Conservation (phyloP, 2,329 filamentous ascomycete species). For the Diaporthe batatas region DNA sequence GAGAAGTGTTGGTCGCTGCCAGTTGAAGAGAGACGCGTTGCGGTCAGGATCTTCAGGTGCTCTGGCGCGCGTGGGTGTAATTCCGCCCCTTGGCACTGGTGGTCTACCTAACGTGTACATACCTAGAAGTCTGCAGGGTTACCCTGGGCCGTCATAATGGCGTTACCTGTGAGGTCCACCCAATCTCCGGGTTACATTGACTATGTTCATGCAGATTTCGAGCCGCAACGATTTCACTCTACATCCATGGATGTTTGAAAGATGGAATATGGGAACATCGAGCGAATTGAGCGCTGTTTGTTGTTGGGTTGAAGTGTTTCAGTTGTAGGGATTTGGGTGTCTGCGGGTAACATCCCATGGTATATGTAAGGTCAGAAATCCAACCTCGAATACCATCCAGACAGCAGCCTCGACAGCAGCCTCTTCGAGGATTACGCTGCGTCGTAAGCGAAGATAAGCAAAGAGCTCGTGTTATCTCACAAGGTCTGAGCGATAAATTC, state of each 20-base stretch:
- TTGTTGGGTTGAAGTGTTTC: neutral
- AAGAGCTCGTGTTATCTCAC: too few relatives aligned
- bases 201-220: neutral
- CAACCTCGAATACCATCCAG: neutral
- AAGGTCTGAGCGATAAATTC: neutral
- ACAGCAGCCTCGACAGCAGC: neutral
- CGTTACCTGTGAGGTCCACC: neutral
- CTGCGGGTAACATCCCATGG: neutral
- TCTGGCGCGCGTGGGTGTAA: neutral
- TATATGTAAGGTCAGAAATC: neutral
- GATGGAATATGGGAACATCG: neutral
- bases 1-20: neutral
- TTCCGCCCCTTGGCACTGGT: too few relatives aligned
- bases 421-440: neutral
- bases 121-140: neutral
- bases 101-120: too few relatives aligned
- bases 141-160: too few relatives aligned
- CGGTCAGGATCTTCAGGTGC: too few relatives aligned
- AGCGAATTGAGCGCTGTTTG: neutral
- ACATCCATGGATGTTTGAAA: neutral
- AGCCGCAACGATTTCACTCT: neutral
- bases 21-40: neutral
- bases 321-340: neutral
- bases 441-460: too few relatives aligned
- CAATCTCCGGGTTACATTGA: neutral